Evolutionary conservation across 2,329 filamentous ascomycete species (phyloP).

Genomic region (Cordyceps javanica): DNA sequence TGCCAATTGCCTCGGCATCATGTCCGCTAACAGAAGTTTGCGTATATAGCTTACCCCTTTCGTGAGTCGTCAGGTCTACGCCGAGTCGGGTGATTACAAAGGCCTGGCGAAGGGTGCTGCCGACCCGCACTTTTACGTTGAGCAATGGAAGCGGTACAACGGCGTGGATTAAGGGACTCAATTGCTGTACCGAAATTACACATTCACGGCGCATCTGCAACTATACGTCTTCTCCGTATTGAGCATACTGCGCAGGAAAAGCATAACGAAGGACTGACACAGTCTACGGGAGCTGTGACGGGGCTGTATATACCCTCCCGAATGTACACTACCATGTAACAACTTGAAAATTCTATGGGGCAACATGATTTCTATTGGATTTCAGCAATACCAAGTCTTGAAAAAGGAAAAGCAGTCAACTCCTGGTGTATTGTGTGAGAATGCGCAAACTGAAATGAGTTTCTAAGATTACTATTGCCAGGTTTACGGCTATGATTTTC

Average conservation of each 20-base stretch:
- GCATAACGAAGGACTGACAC: not conserved
- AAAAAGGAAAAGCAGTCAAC: not conserved
- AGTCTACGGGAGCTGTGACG: slow-evolving; percentile 16
- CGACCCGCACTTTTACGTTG: slow-evolving; percentile 56
- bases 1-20: not conserved
- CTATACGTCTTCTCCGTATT: not conserved
- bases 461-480: not conserved
- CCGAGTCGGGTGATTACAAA: slow-evolving; percentile 48
- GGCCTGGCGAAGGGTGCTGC: slow-evolving; percentile 47
- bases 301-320: slow-evolving; percentile 17
- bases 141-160: slow-evolving; percentile 63
- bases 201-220: slow-evolving; percentile 2
- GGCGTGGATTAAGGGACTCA: slow-evolving; percentile 44
- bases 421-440: not conserved
- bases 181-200: not conserved
- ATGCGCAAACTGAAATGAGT: not conserved
- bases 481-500: not conserved
- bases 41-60: slow-evolving; percentile 67
- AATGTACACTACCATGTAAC: slow-evolving; percentile 9
- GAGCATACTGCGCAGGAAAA: not conserved
- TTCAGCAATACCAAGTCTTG: not conserved
- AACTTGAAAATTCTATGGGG: not conserved
- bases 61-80: slow-evolving; percentile 55
- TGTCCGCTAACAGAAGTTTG: not conserved
- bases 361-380: not conserved